Conservation (phyloP, 345 rosid genomes). For the Raphanus raphanistrum region DNA sequence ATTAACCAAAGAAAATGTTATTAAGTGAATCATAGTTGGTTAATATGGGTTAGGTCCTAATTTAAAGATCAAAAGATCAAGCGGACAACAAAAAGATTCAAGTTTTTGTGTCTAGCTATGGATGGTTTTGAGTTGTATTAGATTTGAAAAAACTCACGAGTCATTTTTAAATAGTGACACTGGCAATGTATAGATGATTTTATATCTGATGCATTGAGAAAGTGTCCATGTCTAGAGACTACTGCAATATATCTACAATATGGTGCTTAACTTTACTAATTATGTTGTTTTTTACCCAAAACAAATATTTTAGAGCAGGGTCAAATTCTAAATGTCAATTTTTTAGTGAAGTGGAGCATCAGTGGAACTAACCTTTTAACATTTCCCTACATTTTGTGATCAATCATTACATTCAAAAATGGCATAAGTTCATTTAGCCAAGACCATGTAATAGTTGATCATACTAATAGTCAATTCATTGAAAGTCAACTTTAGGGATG, state of each 20-base stretch:
- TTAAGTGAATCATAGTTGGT: background rate
- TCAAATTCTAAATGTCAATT: background rate
- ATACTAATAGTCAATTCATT: background rate
- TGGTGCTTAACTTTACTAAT: slow-evolving; percentile 18
- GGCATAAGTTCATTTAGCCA: background rate
- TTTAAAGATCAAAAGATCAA: slow-evolving; percentile 3
- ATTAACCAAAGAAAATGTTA: background rate
- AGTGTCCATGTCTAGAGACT: slow-evolving; percentile 16
- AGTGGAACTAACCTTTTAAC: background rate
- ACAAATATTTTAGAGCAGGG: background rate
- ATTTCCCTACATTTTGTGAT: background rate
- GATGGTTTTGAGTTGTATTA: slow-evolving; percentile 27
- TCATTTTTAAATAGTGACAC: slow-evolving; percentile 19
- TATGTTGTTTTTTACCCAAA: background rate
- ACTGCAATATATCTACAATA: slow-evolving; percentile 20
- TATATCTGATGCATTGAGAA: slow-evolving; percentile 6
- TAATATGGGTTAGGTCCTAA: background rate
- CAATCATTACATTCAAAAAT: background rate
- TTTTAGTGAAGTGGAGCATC: background rate
- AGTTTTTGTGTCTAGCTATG: slow-evolving; percentile 30
- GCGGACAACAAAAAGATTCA: slow-evolving; percentile 33
- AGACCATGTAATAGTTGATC: background rate
- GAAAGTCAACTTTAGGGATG: background rate
- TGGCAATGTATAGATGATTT: slow-evolving; percentile 4
- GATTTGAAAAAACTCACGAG: slow-evolving; percentile 22